Evolutionary conservation across 257 asterid species (phyloP), one percentile per base, ranked within the genome.

Genomic region (Nicotiana tabacum): DNA sequence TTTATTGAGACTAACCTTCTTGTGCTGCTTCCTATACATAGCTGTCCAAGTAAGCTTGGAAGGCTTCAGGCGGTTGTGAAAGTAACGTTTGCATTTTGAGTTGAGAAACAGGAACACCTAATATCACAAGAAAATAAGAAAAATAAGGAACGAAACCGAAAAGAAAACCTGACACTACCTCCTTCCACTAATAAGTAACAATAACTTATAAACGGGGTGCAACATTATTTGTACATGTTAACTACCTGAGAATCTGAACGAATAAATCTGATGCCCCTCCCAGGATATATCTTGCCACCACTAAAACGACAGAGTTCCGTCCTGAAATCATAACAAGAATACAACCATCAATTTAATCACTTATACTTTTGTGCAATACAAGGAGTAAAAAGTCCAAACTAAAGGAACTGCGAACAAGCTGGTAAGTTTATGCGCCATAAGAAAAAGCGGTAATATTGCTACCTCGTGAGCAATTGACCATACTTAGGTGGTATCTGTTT

Each of bases 41-140:
- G 98, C 97, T n/a, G 98, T 94, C 98, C 98, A 94, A 0, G 90
- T 86, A 85, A 94, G 98, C 72, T 94, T 94, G 0, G 98, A 93
- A 4, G 98, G 98, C 91, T 94, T 94, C 88, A 92, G 86, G 18
- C 92, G 91, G 58, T 94, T 94, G 89, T 94, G 98, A 87, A 94
- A 92, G 70, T 94, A 94, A 90, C 95, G 87, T 91, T 94, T 94
- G 87, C 98, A 94, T 91, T 94, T 94, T 15, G 98, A 94, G 86
- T 91, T 91, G 43, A 84, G 89, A 68, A 94, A 92, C 74, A 94
- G 95, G 87, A 94, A 94, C 37, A 94, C 98, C 98, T 94, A 78
- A 39, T 66, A 65, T 9, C 2, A 6, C 32, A 3, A 43, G 21
- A 3, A 60, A 9, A 77, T 51, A 24, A 2, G 51, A 7, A 43